A percentile compares a stretch with the other conserved stretches of the same genome.
phyloP scores from a whole-genome alignment of 352 stramenopile species.

The Blastocystis sp. region DNA sequence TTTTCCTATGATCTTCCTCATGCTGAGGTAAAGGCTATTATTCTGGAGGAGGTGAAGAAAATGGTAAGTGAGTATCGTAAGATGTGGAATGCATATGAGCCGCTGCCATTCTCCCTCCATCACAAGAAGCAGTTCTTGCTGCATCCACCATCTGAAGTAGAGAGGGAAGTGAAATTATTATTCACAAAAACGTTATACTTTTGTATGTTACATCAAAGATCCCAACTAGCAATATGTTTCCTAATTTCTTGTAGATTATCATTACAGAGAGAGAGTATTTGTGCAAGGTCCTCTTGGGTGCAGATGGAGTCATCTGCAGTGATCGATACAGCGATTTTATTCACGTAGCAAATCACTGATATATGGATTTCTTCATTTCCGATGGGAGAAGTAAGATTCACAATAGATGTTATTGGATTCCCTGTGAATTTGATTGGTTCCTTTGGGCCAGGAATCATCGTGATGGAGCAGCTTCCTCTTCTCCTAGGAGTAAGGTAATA shows the following conservation, averaged over 20 bases:
- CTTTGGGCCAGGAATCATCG: slow-evolving; percentile 14
- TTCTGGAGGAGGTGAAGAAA: not conserved
- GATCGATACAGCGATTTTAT: slow-evolving; percentile 16
- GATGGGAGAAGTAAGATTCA: not conserved
- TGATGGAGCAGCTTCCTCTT: slow-evolving; percentile 20
- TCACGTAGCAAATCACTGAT: slow-evolving; percentile 34
- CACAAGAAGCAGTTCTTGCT: slow-evolving; percentile 20
- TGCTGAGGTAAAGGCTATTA: not conserved
- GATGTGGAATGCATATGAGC: slow-evolving; percentile 25
- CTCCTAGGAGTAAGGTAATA: not conserved
- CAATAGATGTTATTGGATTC: slow-evolving; percentile 41
- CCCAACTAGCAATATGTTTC: not conserved
- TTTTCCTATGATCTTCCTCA: not conserved
- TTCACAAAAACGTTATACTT: not conserved
- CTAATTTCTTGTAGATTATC: not conserved
- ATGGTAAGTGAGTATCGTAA: not conserved
- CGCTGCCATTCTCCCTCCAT: slow-evolving; percentile 24
- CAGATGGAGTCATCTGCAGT: not conserved
- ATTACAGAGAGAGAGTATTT: slow-evolving; percentile 8
- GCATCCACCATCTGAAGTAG: slow-evolving; percentile 12
- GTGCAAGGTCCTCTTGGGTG: not conserved
- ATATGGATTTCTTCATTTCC: slow-evolving; percentile 42
- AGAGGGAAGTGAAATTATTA: not conserved
- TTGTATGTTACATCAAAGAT: not conserved
- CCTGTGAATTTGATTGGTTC: not conserved